Base-by-base conservation (phyloP, 75 land plant species). In the Cupressus sempervirens region DNA sequence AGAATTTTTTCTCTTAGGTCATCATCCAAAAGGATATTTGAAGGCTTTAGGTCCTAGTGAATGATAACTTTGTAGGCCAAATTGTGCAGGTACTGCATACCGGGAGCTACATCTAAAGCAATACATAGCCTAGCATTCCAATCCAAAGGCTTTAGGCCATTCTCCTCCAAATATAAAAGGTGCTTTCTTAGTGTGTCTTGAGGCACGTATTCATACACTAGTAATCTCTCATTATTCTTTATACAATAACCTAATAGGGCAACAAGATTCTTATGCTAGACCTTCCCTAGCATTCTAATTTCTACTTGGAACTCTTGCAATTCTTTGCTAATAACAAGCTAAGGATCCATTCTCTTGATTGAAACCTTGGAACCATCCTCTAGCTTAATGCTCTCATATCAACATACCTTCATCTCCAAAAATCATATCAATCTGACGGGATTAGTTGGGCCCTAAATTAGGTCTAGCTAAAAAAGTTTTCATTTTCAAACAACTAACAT, bases 161-260 rank as follows among this genome's bases (percentile, higher is more conserved):
- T 58, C 72, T 86, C 84, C 14, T 52, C 62, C 84, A 88, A 86
- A 5, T 91, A 90, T 80, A 93, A 95, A 82, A 95, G 83, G 54
- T 92, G 97, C 80, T 95, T 91, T 2, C 90, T 88, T 30, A 93
- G 82, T 11, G 94, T 94, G 0, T 95, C 97, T 32, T 89, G 88
- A 41, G 93, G 91, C 94, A 94, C 92, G 62, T 90, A 92, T 83
- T 95, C 97, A 80, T 92, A 95, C 11, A 95, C 97, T 87, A 95
- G 87, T 26, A 94, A 91, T 86, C 91, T 92, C 88, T 95, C 97
- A 79, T 85, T 82, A 16, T 86, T 93, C 79, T 95, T 89, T 15
- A 86, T 83, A 75, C 97, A 95, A 75, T 92, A 95, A 5, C 95
- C 97, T 5, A 92, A 81, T 0, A 94, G 85, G 14, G 95, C 91